phyloP scores from a whole-genome alignment of 164 flowering plant species.

The Tetracentron sinense region DNA sequence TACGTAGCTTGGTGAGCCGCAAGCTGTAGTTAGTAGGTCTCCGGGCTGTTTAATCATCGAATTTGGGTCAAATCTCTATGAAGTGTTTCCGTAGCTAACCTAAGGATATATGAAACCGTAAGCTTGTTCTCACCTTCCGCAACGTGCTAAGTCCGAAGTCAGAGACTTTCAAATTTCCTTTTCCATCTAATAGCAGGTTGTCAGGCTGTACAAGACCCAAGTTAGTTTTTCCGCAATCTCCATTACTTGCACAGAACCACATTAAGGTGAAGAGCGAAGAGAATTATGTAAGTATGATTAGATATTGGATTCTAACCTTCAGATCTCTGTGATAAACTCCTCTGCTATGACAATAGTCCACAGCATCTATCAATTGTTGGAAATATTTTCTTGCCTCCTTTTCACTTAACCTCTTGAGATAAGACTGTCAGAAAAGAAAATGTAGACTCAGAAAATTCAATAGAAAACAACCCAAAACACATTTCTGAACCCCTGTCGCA shows the following conservation, averaged over 20 bases:
- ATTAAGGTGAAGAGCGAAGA: not conserved
- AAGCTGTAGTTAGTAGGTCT: conserved; percentile 51
- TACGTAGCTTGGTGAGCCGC: conserved; percentile 80
- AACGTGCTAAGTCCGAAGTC: conserved; percentile 83
- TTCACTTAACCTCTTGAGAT: conserved; percentile 47
- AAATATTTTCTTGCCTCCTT: conserved; percentile 68
- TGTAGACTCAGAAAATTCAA: too few species aligned
- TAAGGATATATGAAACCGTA: not conserved
- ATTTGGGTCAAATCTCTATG: not conserved
- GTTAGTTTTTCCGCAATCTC: conserved; percentile 14
- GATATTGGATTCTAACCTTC: conserved; percentile 43
- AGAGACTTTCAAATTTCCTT: conserved; percentile 71
- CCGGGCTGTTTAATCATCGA: conserved; percentile 44
- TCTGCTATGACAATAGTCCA: conserved; percentile 77
- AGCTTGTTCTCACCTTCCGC: conserved; percentile 36
- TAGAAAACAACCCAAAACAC: not conserved
- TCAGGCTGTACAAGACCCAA: conserved; percentile 52
- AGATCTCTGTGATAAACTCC: conserved; percentile 92
- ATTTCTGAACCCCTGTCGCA: not conserved
- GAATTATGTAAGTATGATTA: too few species aligned
- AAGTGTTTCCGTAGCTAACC: not conserved
- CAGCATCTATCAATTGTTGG: conserved; percentile 82
- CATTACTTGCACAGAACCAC: not conserved
- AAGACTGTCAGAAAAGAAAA: conserved; percentile 34
- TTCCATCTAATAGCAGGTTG: conserved; percentile 68